Base-by-base conservation (phyloP, 768 basidiomycete genomes). In the Psilocybe cubensis region DNA sequence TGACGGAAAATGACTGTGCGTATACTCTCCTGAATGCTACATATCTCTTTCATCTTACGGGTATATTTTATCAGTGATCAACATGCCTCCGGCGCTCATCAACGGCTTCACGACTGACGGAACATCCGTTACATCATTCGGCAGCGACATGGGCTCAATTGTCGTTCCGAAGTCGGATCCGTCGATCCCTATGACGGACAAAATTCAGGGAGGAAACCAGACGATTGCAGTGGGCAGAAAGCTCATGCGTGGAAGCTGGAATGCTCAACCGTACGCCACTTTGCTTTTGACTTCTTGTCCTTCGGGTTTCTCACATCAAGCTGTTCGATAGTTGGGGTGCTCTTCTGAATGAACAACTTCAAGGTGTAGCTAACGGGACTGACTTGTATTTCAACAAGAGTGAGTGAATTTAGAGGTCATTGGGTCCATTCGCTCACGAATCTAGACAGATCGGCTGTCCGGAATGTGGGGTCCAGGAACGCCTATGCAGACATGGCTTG, bases 331-430 rank as follows among this genome's bases (percentile, higher is more conserved):
- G 66, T 49, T 67, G 66, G 66, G 66, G 66, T n/a, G 66, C 64
- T 3, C 63, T 73, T 4, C 65, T 71, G 10, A 55, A 57, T 0
- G 70, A 71, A 50, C 70, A 71, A 44, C 57, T 68, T 4, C 59
- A 61, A 17, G 72, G 72, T 17, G 69, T 73, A 17, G 67, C 68
- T 0, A 65, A 66, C 52, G 72, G 72, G 0, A 71, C 70, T 4
- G 72, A 73, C 33, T 71, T 73, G 25, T 71, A 73, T 48, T 71
- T 73, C 58, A 71, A 71, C 47, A 73, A 73, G 63, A 73, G 72
- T 73, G 40, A 10, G 65, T n/a, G n/a, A n/a, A 20, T 4, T 7
- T n/a, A n/a, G n/a, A n/a, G n/a, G n/a, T n/a, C n/a, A n/a, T n/a
- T n/a, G n/a, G n/a, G n/a, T n/a, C n/a, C n/a, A n/a, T n/a, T n/a